A percentile compares a stretch with the other conserved stretches of the same genome.
Conservation (phyloP, 148 eudicot genomes). For the Nepenthes gracilis region DNA sequence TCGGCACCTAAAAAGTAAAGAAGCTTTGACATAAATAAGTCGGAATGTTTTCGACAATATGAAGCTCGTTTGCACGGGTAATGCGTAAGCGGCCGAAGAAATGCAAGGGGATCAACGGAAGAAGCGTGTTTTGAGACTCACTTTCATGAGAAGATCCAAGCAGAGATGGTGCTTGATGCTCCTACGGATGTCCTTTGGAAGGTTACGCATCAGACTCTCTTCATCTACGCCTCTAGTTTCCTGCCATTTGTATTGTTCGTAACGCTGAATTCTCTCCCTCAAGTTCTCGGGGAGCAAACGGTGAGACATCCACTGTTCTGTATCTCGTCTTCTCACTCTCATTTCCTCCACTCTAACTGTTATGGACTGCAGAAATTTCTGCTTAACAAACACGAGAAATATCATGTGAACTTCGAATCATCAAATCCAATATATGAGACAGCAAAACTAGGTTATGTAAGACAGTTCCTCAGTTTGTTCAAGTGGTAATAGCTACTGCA, state of each 20-base stretch:
- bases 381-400: background rate
- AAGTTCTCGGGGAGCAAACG: slow-evolving; percentile 17
- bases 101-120: background rate
- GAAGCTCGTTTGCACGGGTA: no score
- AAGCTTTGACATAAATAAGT: no score
- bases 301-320: slow-evolving; percentile 25
- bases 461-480: no score
- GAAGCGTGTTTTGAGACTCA: slow-evolving; percentile 1
- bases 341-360: slow-evolving; percentile 16
- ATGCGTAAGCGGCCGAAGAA: background rate
- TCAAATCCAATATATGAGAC: background rate
- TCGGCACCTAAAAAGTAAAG: background rate
- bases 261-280: slow-evolving; percentile 13
- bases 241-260: slow-evolving; percentile 21
- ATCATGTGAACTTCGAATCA: background rate
- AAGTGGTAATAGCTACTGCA: no score
- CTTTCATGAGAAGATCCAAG: slow-evolving; percentile 11
- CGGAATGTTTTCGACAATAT: no score
- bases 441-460: background rate
- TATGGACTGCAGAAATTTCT: slow-evolving; percentile 10
- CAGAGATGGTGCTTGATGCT: slow-evolving; percentile 20
- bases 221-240: slow-evolving; percentile 19
- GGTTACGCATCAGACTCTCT: slow-evolving; percentile 10
- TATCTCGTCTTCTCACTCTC: slow-evolving; percentile 19
- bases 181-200: slow-evolving; percentile 19